Percentiles rank a stretch among this genome's conserved stretches.
Conservation (phyloP, 371 early-diverging fungal species). For the Capillidium rhysosporum region DNA sequence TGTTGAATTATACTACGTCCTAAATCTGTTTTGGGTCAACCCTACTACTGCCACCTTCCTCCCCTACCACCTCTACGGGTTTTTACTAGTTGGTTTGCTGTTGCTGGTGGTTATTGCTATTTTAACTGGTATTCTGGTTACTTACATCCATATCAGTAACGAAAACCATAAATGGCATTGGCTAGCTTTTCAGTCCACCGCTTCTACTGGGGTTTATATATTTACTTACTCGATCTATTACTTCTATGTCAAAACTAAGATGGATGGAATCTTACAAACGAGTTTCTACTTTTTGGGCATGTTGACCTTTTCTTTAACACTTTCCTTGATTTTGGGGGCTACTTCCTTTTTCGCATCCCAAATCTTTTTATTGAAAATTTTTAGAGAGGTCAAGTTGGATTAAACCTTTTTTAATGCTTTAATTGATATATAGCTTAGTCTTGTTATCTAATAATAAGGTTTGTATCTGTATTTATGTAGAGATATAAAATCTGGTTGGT, state of each 20-base stretch:
- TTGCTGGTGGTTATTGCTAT: conserved; percentile 51
- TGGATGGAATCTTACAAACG: conserved; percentile 13
- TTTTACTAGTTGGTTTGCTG: conserved; percentile 48
- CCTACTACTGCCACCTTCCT: conserved; percentile 24
- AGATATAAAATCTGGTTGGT: too few species aligned
- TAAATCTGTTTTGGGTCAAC: conserved; percentile 52
- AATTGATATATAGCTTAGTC: too few species aligned
- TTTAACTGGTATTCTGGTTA: conserved; percentile 56
- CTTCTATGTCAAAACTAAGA: conserved; percentile 45
- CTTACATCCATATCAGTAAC: conserved; percentile 56
- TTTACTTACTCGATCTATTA: conserved; percentile 64
- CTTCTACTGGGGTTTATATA: conserved; percentile 55
- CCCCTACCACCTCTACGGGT: conserved; percentile 71
- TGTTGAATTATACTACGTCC: conserved; percentile 73
- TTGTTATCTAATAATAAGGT: too few species aligned
- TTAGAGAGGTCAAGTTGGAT: too few species aligned
- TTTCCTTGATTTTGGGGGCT: too few species aligned
- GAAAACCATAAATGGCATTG: conserved; percentile 83
- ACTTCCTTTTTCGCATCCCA: too few species aligned
- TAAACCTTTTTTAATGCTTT: too few species aligned
- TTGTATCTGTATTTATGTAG: too few species aligned
- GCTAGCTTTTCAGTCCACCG: conserved; percentile 58
- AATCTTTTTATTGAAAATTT: too few species aligned
- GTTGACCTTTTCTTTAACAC: too few species aligned
- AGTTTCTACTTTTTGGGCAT: background rate